A percentile compares a stretch with the other conserved stretches of the same genome.
Evolutionary conservation across 805 yeast species (phyloP).

Genomic region (Wickerhamomyces mucosus): DNA sequence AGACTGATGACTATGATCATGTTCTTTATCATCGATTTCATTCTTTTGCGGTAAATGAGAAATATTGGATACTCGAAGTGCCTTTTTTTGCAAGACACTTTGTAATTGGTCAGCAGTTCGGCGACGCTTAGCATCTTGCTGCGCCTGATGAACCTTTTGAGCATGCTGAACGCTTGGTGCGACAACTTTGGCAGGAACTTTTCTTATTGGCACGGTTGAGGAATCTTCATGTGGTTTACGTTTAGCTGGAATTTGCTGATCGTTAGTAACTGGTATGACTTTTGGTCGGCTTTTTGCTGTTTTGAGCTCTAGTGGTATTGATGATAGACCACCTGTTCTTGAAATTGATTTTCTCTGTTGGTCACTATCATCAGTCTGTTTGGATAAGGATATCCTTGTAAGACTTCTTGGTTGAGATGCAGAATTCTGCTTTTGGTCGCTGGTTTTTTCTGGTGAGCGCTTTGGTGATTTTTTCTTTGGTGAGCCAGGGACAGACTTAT

Average conservation of each 20-base stretch:
- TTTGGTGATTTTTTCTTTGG: slow-evolving; percentile 3
- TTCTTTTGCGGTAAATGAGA: no score
- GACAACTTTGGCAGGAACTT: slow-evolving; percentile 17
- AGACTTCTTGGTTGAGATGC: slow-evolving; percentile 9
- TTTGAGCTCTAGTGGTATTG: slow-evolving; percentile 12
- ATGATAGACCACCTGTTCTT: slow-evolving; percentile 14
- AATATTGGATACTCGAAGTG: slow-evolving; percentile 20
- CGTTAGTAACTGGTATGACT: slow-evolving; percentile 6
- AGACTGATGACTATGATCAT: slow-evolving; percentile 1
- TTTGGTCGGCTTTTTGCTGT: slow-evolving; percentile 10
- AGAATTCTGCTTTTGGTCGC: slow-evolving; percentile 1
- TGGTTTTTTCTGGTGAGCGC: no score
- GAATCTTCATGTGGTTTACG: slow-evolving; percentile 2
- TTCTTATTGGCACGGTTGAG: slow-evolving; percentile 10
- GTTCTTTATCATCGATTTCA: slow-evolving; percentile 1
- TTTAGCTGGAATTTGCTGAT: slow-evolving; percentile 4
- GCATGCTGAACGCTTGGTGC: slow-evolving; percentile 11
- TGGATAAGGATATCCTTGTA: slow-evolving; percentile 16
- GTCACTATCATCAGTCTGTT: slow-evolving; percentile 11
- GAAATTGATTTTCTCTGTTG: slow-evolving; percentile 11
- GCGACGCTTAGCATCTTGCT: slow-evolving; percentile 18
- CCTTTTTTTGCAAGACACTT: slow-evolving; percentile 13
- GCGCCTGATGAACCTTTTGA: slow-evolving; percentile 8
- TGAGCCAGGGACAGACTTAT: slow-evolving; percentile 6
- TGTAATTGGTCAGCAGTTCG: slow-evolving; percentile 18